These are phyloP conservation scores for Metschnikowia borealis DNA, from an alignment of 805 yeast genomes.

Conservation along the genomic window DNA sequence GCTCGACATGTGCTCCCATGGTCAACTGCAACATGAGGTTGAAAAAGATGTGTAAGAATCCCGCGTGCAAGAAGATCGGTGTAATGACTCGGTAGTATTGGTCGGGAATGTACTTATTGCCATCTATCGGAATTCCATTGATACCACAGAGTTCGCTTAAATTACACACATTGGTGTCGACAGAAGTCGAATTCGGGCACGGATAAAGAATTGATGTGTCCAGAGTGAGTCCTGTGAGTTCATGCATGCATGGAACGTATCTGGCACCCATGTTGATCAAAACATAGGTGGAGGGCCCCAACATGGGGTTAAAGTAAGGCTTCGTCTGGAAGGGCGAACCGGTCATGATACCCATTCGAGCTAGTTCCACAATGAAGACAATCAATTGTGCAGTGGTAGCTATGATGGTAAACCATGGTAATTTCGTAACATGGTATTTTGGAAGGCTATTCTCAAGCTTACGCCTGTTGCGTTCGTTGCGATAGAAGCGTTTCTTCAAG, in stretches of 20 bases:
- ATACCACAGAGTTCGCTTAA: conserved; percentile 60
- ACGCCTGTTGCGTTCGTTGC: conserved; percentile 15
- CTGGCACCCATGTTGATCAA: conserved; percentile 69
- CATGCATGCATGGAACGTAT: conserved; percentile 67
- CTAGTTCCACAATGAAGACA: conserved; percentile 62
- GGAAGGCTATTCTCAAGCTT: conserved; percentile 16
- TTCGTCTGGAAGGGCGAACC: conserved; percentile 63
- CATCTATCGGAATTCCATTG: conserved; percentile 39
- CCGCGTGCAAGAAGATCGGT: conserved; percentile 75
- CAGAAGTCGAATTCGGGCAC: conserved; percentile 62
- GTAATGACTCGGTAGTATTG: conserved; percentile 69
- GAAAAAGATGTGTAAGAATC: conserved; percentile 63
- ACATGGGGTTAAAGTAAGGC: conserved; percentile 75
- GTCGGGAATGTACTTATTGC: conserved; percentile 41
- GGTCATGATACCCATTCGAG: conserved; percentile 52
- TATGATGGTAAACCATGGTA: conserved; percentile 40
- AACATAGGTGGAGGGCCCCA: conserved; percentile 68
- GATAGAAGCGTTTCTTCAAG: background rate
- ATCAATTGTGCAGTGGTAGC: conserved; percentile 45
- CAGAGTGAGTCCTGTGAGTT: conserved; percentile 47
- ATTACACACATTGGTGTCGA: conserved; percentile 52
- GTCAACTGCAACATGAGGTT: conserved; percentile 57
- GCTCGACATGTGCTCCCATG: conserved; percentile 60
- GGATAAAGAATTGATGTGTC: conserved; percentile 49
- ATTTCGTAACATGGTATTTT: conserved; percentile 21